phyloP scores from a whole-genome alignment of 352 stramenopile species.

The Globisporangium perplexum region DNA sequence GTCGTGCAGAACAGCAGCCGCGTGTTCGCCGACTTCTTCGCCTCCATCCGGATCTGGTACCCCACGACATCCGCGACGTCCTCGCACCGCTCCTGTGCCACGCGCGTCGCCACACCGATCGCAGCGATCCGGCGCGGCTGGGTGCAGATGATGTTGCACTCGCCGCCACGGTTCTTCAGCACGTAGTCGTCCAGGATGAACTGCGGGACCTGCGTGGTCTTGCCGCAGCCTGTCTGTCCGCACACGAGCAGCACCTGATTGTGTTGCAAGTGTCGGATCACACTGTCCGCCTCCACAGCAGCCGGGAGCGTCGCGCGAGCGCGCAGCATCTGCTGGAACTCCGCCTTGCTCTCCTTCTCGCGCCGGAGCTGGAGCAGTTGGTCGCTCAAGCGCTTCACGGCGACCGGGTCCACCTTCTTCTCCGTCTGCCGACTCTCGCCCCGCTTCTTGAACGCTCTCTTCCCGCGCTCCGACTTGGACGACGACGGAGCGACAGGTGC shows the following conservation, averaged over 20 bases:
- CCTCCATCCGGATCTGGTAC: slow-evolving; percentile 96
- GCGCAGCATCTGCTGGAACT: slow-evolving; percentile 56
- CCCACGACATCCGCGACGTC: slow-evolving; percentile 81
- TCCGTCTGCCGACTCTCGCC: slow-evolving; percentile 1
- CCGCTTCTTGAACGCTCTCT: slow-evolving; percentile 14
- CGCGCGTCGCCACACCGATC: slow-evolving; percentile 93
- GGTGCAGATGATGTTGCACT: slow-evolving; percentile 95
- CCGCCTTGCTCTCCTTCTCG: slow-evolving; percentile 32
- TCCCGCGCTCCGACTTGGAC: slow-evolving; percentile 10
- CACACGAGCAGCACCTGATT: slow-evolving; percentile 93
- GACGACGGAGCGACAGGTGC: not conserved
- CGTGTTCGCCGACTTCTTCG: slow-evolving; percentile 84
- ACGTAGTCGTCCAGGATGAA: slow-evolving; percentile 96
- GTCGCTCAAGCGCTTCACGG: slow-evolving; percentile 33
- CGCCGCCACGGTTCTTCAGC: slow-evolving; percentile 64
- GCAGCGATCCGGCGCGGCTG: slow-evolving; percentile 95
- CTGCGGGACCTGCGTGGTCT: slow-evolving; percentile 96
- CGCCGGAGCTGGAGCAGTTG: slow-evolving; percentile 31
- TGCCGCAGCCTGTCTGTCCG: slow-evolving; percentile 94
- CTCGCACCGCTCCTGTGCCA: slow-evolving; percentile 93
- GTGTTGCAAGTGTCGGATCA: slow-evolving; percentile 45
- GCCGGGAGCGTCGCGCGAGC: slow-evolving; percentile 56
- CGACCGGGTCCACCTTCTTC: slow-evolving; percentile 29
- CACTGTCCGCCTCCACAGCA: slow-evolving; percentile 41
- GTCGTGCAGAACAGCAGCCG: slow-evolving; percentile 95